These are phyloP conservation scores for Arabidopsis hybrid DNA, from an alignment of 441 rosid genomes.

Conservation along the genomic window DNA sequence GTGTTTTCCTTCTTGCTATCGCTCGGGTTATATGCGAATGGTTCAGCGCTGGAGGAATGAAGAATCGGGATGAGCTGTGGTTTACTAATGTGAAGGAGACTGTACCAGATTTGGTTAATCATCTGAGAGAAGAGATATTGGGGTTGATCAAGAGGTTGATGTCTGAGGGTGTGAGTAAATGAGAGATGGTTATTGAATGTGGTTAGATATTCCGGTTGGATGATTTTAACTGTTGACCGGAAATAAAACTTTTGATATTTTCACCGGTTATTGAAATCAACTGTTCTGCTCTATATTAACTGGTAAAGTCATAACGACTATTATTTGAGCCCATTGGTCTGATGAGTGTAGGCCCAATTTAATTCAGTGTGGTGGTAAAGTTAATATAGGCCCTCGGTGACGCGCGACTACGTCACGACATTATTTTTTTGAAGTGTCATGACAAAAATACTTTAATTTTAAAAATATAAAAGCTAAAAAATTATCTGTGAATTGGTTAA, in stretches of 20 bases:
- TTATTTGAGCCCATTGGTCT: conserved; percentile 20
- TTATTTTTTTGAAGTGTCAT: not conserved
- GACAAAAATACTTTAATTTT: not conserved
- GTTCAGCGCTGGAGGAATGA: conserved; percentile 47
- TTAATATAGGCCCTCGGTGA: not conserved
- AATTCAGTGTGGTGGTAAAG: not conserved
- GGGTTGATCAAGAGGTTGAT: conserved; percentile 59
- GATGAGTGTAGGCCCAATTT: conserved; percentile 16
- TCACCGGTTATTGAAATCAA: conserved; percentile 22
- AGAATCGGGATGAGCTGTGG: conserved; percentile 58
- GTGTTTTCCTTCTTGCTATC: conserved; percentile 63
- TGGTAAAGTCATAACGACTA: not conserved
- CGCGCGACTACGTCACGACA: conserved; percentile 6
- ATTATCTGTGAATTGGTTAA: not conserved
- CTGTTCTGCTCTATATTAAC: not conserved
- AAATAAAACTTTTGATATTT: not conserved
- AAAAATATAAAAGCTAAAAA: not conserved
- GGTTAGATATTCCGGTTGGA: not conserved
- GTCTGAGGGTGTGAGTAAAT: conserved; percentile 37
- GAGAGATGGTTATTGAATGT: conserved; percentile 22
- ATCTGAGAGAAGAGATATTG: conserved; percentile 62
- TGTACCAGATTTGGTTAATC: conserved; percentile 55
- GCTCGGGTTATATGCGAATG: conserved; percentile 66
- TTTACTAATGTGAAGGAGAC: conserved; percentile 64
- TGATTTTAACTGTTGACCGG: not conserved